Conservation (phyloP, 2,329 filamentous ascomycete genomes). For the Aspergillus aculeatus region DNA sequence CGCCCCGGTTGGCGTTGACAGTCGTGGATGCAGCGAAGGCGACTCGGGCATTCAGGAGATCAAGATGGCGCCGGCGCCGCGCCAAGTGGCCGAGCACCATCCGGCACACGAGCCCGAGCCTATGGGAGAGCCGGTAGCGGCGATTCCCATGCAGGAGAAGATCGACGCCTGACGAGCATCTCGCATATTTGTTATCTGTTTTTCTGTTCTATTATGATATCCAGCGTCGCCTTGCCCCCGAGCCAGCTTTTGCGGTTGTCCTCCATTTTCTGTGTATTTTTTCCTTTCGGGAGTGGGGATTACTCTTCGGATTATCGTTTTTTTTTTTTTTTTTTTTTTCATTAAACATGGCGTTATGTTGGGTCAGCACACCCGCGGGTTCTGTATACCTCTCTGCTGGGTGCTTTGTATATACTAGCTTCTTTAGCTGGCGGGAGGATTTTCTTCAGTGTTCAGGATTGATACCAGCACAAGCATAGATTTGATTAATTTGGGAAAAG, state of each 20-base stretch:
- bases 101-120: conserved; percentile 16
- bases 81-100: conserved; percentile 31
- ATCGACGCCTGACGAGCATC: not conserved
- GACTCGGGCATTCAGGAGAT: conserved; percentile 33
- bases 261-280: conserved; percentile 12
- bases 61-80: conserved; percentile 27
- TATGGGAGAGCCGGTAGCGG: conserved; percentile 13
- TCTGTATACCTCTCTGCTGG: conserved; percentile 7
- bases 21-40: conserved; percentile 31
- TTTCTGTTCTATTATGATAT: conserved; percentile 25
- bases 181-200: conserved; percentile 8
- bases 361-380: conserved; percentile 1
- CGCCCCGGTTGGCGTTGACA: conserved; percentile 33
- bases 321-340: not conserved
- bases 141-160: conserved; percentile 26
- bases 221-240: conserved; percentile 25
- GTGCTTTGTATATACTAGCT: conserved; percentile 16
- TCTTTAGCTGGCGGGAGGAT: conserved; percentile 3
- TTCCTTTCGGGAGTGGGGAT: conserved; percentile 7
- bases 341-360: not conserved
- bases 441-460: conserved; percentile 1
- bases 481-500: not conserved
- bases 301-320: not conserved
- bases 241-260: conserved; percentile 20
- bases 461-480: conserved; percentile 15